Evolutionary conservation across 805 yeast genomes (phyloP).

Genomic region (Saccharomycopsis sp.): DNA sequence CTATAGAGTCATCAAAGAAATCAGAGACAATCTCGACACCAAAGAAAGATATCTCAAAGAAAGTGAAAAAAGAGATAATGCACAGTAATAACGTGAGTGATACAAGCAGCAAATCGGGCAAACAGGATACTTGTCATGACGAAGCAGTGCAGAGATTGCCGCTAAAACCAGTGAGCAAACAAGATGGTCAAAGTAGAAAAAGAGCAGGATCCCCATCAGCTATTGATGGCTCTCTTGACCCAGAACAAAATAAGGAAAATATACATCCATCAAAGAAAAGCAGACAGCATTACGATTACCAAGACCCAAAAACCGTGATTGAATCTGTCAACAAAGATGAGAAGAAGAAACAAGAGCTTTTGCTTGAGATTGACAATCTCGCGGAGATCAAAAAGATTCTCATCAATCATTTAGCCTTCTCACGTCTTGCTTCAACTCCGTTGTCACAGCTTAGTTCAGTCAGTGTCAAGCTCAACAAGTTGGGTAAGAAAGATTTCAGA

Average conservation of each 20-base stretch:
- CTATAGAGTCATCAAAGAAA: not conserved
- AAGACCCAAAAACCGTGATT: conserved; percentile 20
- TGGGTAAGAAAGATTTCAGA: conserved; percentile 32
- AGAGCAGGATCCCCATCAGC: not conserved
- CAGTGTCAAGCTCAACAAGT: conserved; percentile 35
- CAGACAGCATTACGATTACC: conserved; percentile 18
- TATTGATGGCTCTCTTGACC: not conserved
- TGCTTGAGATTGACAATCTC: conserved; percentile 28
- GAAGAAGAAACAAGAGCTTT: conserved; percentile 7
- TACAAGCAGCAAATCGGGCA: too few species aligned
- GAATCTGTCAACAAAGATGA: conserved; percentile 21
- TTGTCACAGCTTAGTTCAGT: conserved; percentile 62
- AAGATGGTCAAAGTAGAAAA: not conserved
- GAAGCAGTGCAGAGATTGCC: not conserved
- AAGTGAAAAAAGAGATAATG: not conserved
- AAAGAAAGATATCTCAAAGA: not conserved
- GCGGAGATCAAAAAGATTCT: conserved; percentile 56
- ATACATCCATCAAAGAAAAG: conserved; percentile 4
- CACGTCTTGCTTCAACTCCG: conserved; percentile 83
- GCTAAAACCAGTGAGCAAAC: not conserved
- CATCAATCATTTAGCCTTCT: conserved; percentile 82
- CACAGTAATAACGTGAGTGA: too few species aligned
- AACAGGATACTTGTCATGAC: too few species aligned
- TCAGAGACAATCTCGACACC: not conserved
- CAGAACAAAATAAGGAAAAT: not conserved